A percentile compares a stretch with the other conserved stretches of the same genome.
phyloP scores from a whole-genome alignment of 2,329 filamentous ascomycete genomes.

The Annulohypoxylon truncatum region DNA sequence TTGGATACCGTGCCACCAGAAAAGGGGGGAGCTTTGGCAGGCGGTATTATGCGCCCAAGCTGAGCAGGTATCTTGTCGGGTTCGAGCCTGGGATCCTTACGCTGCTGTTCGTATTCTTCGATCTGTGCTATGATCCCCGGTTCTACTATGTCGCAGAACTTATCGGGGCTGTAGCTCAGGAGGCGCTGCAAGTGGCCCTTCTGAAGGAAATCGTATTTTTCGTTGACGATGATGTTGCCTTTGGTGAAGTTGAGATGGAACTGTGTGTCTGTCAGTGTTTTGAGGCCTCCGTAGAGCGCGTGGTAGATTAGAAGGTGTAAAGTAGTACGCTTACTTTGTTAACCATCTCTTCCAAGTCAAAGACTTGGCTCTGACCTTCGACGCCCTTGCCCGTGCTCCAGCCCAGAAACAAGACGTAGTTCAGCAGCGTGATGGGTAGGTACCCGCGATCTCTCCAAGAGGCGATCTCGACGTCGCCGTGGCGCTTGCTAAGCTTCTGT shows the following conservation, averaged over 20 bases:
- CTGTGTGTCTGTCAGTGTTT: slow-evolving; percentile 53
- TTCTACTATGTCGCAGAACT: slow-evolving; percentile 22
- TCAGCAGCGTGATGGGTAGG: slow-evolving; percentile 67
- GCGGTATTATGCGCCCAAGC: slow-evolving; percentile 30
- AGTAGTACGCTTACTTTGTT: slow-evolving; percentile 65
- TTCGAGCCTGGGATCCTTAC: neutral
- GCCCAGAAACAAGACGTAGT: slow-evolving; percentile 87
- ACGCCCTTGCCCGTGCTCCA: slow-evolving; percentile 70
- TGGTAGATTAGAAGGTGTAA: neutral
- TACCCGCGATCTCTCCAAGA: slow-evolving; percentile 61
- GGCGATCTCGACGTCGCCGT: slow-evolving; percentile 64
- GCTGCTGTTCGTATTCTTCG: slow-evolving; percentile 28
- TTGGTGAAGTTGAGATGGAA: slow-evolving; percentile 91
- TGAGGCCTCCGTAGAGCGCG: neutral
- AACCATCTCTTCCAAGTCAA: slow-evolving; percentile 77
- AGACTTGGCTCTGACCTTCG: slow-evolving; percentile 70
- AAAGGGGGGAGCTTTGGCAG: neutral
- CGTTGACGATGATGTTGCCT: slow-evolving; percentile 86
- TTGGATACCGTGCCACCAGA: slow-evolving; percentile 7
- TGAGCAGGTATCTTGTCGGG: slow-evolving; percentile 14
- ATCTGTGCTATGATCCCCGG: slow-evolving; percentile 27
- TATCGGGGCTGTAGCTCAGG: neutral
- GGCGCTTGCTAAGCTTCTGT: slow-evolving; percentile 88
- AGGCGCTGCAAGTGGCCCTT: slow-evolving; percentile 39
- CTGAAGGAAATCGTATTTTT: slow-evolving; percentile 85